Conservation (phyloP, 306 rosid genomes). For the Rosa rugosa region DNA sequence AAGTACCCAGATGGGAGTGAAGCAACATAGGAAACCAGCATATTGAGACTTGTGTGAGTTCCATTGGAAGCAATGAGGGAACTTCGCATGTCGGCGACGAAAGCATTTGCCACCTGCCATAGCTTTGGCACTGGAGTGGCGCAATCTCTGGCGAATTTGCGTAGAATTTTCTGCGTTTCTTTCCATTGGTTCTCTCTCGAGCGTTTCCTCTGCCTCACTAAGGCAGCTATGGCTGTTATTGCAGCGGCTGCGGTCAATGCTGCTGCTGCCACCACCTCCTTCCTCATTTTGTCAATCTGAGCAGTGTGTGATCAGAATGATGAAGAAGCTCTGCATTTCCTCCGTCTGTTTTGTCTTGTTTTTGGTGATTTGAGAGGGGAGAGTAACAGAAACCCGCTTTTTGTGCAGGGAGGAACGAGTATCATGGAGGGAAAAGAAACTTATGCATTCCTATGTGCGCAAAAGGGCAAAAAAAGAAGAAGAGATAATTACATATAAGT, state of each 20-base stretch:
- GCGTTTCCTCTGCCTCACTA: conserved; percentile 38
- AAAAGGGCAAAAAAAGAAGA: too few relatives aligned
- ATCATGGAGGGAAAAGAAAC: conserved; percentile 4
- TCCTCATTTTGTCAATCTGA: conserved; percentile 36
- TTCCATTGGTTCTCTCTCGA: conserved; percentile 42
- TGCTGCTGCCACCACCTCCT: conserved; percentile 36
- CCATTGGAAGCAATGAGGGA: conserved; percentile 41
- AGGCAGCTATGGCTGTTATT: conserved; percentile 25
- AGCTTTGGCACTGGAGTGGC: conserved; percentile 58
- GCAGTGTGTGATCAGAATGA: background rate
- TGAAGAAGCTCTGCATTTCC: background rate
- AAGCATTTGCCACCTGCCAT: conserved; percentile 48
- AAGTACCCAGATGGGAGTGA: conserved; percentile 62
- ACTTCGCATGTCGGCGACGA: conserved; percentile 46
- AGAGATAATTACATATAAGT: too few relatives aligned
- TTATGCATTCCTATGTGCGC: too few relatives aligned
- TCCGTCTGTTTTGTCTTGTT: background rate
- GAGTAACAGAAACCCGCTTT: conserved; percentile 14
- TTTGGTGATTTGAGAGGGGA: background rate
- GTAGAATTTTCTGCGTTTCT: conserved; percentile 36
- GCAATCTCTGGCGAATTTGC: conserved; percentile 56
- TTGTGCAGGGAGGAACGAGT: conserved; percentile 21
- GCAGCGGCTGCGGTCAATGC: conserved; percentile 34
- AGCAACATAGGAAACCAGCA: conserved; percentile 51
- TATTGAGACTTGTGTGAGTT: conserved; percentile 39